These are phyloP conservation scores for Botrytis fabae DNA, from an alignment of 2,329 filamentous ascomycete species.

Conservation along the genomic window DNA sequence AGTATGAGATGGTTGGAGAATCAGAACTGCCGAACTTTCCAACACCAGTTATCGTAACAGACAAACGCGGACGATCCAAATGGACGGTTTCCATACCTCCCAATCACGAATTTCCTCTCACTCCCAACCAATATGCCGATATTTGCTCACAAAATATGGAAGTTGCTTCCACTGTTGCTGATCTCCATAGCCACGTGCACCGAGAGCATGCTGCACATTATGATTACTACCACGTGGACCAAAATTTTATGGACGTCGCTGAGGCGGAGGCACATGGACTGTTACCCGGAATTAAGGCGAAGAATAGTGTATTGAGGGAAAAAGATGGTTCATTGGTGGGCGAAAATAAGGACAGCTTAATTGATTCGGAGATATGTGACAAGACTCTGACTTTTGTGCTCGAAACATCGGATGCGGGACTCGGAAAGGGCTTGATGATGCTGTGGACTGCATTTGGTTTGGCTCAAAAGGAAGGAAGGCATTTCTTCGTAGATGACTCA, in stretches of 20 bases:
- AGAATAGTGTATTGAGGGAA: slow-evolving; percentile 35
- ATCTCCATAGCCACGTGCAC: slow-evolving; percentile 48
- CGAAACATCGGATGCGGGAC: slow-evolving; percentile 70
- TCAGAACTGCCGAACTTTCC: slow-evolving; percentile 69
- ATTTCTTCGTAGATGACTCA: slow-evolving; percentile 84
- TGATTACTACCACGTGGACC: slow-evolving; percentile 62
- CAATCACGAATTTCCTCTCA: slow-evolving; percentile 65
- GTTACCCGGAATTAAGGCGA: slow-evolving; percentile 48
- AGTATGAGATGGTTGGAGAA: slow-evolving; percentile 68
- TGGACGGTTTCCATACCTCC: slow-evolving; percentile 83
- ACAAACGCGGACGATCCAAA: slow-evolving; percentile 61
- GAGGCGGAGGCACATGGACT: slow-evolving; percentile 68
- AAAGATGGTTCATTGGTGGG: slow-evolving; percentile 49
- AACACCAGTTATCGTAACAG: slow-evolving; percentile 69
- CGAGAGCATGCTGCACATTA: slow-evolving; percentile 49
- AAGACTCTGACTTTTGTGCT: slow-evolving; percentile 75
- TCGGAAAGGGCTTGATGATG: slow-evolving; percentile 74
- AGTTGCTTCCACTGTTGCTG: slow-evolving; percentile 58
- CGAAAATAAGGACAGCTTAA: slow-evolving; percentile 46
- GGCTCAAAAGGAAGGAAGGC: slow-evolving; percentile 69
- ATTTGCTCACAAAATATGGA: slow-evolving; percentile 69
- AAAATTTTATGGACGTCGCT: slow-evolving; percentile 70
- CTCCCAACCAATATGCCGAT: slow-evolving; percentile 63
- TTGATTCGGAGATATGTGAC: slow-evolving; percentile 60
- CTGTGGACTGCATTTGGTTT: slow-evolving; percentile 84